Evolutionary conservation across 2,329 filamentous ascomycete species (phyloP).

Genomic region (Fusarium sacchari): DNA sequence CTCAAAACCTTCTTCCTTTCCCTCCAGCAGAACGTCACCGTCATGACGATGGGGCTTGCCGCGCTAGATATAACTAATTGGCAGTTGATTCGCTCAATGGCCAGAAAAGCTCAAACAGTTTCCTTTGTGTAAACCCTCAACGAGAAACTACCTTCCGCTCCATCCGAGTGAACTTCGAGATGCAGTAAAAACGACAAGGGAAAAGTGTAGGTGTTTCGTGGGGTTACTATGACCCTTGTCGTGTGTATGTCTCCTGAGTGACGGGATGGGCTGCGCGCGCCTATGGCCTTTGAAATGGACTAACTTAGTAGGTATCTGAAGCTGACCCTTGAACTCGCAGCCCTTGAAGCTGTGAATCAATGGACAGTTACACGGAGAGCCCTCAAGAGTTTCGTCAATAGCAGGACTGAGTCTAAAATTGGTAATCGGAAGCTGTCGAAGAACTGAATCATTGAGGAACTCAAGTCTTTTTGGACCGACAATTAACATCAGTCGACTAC

Average conservation of each 20-base stretch:
- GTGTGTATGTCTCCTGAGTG: conserved; percentile 9
- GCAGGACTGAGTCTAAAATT: conserved; percentile 29
- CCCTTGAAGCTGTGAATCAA: not conserved
- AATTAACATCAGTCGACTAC: conserved; percentile 11
- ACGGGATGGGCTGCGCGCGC: conserved; percentile 19
- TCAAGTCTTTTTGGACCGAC: not conserved
- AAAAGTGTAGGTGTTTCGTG: conserved; percentile 18
- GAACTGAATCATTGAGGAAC: not conserved
- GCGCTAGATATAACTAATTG: conserved; percentile 8
- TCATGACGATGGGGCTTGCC: conserved; percentile 33
- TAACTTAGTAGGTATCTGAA: conserved; percentile 23
- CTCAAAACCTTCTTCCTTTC: not conserved
- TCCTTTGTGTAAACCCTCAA: conserved; percentile 10
- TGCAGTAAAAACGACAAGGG: not conserved
- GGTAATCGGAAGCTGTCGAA: not conserved
- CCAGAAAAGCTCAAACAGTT: conserved; percentile 14
- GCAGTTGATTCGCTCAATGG: conserved; percentile 17
- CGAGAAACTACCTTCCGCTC: conserved; percentile 20
- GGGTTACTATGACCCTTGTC: conserved; percentile 20
- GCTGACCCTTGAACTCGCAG: conserved; percentile 19
- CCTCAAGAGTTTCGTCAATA: not conserved
- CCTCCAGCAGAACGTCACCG: conserved; percentile 26
- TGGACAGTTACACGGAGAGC: conserved; percentile 25
- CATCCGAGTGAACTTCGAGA: conserved; percentile 32
- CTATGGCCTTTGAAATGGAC: conserved; percentile 13